phyloP scores from a whole-genome alignment of 768 basidiomycete species.

The Collybia nuda region DNA sequence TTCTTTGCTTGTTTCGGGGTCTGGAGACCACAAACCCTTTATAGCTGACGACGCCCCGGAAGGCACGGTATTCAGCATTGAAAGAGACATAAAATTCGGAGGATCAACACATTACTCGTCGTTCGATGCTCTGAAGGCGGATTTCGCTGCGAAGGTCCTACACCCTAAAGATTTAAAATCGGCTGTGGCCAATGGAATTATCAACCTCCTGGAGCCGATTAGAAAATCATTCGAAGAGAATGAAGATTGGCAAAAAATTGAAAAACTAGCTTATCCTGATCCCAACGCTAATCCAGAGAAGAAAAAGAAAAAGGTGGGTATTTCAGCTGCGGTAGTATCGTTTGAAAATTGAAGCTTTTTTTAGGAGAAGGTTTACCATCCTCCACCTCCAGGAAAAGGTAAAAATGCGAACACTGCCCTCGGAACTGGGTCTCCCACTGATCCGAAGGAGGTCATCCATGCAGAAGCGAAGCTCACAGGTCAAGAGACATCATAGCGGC shows the following conservation, averaged over 20 bases:
- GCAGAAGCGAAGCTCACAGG: conserved; percentile 12
- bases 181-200: conserved; percentile 72
- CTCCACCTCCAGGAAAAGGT: conserved; percentile 80
- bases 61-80: conserved; percentile 80
- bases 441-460: neutral
- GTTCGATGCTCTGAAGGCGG: conserved; percentile 66
- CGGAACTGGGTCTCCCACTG: neutral
- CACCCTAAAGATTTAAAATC: conserved; percentile 92
- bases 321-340: neutral
- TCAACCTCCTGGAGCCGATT: conserved; percentile 76
- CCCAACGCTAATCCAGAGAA: conserved; percentile 60
- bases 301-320: conserved; percentile 64
- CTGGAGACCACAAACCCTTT: conserved; percentile 63
- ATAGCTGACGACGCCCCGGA: conserved; percentile 67
- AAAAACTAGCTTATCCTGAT: conserved; percentile 83
- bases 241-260: conserved; percentile 78
- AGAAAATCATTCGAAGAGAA: conserved; percentile 72
- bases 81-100: conserved; percentile 78
- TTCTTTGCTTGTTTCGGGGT: conserved; percentile 44
- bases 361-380: conserved; percentile 81
- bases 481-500: conserved; percentile 4
- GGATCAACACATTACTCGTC: conserved; percentile 73
- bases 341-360: neutral
- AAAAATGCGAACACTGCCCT: conserved; percentile 40
- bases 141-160: conserved; percentile 73